A percentile compares a stretch with the other conserved stretches of the same genome.
Conservation (phyloP, 2,329 filamentous ascomycete genomes). For the Colletotrichum cuscutae region DNA sequence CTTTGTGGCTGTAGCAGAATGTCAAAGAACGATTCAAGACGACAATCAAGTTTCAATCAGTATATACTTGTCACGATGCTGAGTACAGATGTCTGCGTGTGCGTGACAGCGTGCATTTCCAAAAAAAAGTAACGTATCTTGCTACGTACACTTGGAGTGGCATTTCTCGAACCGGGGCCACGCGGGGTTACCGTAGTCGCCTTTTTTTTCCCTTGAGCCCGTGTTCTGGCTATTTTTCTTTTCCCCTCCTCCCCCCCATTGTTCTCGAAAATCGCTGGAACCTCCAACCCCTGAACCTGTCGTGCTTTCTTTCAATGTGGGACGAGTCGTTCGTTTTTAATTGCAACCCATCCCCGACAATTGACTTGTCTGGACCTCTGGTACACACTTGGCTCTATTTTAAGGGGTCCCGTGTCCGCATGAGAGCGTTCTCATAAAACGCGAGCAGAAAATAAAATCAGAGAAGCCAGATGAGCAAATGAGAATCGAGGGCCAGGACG, state of each 20-base stretch:
- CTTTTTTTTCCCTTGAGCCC: background rate
- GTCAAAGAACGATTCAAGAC: no score
- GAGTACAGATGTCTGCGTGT: background rate
- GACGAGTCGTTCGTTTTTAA: slow-evolving; percentile 1
- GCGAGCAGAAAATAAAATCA: background rate
- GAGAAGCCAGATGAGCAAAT: background rate
- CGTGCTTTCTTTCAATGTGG: slow-evolving; percentile 10
- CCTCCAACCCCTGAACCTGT: slow-evolving; percentile 14
- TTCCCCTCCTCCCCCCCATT: background rate
- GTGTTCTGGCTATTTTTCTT: background rate
- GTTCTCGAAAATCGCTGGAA: background rate
- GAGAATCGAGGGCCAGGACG: background rate
- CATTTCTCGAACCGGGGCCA: background rate
- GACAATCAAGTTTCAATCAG: no score
- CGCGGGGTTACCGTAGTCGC: background rate
- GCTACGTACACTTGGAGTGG: background rate
- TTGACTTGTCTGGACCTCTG: background rate
- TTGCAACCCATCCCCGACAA: background rate
- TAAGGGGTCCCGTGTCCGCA: background rate
- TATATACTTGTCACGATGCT: background rate
- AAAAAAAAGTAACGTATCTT: background rate
- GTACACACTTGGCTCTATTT: background rate
- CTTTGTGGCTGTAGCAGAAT: no score
- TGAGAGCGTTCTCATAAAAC: background rate
- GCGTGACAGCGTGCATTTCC: no score